Evolutionary conservation across 495 filamentous ascomycete genomes (phyloP).

Genomic region (Cudoniella acicularis): DNA sequence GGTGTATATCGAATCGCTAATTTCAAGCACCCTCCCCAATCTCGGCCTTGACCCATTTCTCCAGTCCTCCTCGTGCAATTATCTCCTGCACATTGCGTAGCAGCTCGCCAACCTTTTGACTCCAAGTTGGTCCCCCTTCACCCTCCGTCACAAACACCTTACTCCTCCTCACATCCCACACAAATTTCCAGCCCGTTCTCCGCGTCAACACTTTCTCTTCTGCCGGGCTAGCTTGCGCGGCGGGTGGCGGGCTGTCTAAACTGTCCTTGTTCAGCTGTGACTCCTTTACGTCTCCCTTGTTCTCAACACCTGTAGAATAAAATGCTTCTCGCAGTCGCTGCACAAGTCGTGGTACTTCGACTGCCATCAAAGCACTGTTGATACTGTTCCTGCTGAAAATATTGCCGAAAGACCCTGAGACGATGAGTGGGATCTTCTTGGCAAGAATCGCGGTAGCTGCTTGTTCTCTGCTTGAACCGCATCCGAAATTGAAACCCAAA

Average conservation of each 20-base stretch:
- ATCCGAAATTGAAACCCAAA: slow-evolving; percentile 87
- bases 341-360: slow-evolving; percentile 76
- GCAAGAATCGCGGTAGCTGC: slow-evolving; percentile 87
- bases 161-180: slow-evolving; percentile 73
- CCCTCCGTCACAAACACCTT: slow-evolving; percentile 65
- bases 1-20: neutral
- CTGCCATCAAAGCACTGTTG: slow-evolving; percentile 84
- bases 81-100: slow-evolving; percentile 90
- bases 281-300: slow-evolving; percentile 30
- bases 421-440: slow-evolving; percentile 77
- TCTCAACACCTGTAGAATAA: slow-evolving; percentile 3
- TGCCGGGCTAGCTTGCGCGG: slow-evolving; percentile 16
- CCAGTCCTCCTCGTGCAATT: slow-evolving; percentile 73
- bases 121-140: slow-evolving; percentile 61
- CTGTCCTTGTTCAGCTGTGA: slow-evolving; percentile 37
- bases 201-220: slow-evolving; percentile 62
- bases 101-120: slow-evolving; percentile 76
- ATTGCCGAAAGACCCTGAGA: slow-evolving; percentile 82
- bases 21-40: slow-evolving; percentile 33
- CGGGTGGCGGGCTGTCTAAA: slow-evolving; percentile 42
- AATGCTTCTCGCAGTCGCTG: slow-evolving; percentile 66
- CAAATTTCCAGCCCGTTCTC: slow-evolving; percentile 83
- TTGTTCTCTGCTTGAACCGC: slow-evolving; percentile 78
- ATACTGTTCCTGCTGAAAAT: slow-evolving; percentile 88
- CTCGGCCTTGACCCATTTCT: slow-evolving; percentile 79